Evolutionary conservation across 768 basidiomycete species (phyloP).

Genomic region (Boletus patriciae): DNA sequence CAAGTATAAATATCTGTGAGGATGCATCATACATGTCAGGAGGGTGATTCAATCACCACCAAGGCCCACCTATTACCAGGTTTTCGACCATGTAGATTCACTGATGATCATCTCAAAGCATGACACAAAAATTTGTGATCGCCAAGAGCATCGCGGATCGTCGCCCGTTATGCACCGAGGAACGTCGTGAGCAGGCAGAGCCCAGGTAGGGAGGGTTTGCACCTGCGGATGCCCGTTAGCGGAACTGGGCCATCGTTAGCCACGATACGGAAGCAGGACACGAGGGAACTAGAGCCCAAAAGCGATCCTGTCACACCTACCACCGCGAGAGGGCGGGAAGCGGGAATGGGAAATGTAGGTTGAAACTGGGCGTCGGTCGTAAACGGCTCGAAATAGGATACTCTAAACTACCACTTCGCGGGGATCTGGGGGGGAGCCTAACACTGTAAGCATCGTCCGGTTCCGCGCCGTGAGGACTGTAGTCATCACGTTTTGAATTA

Average conservation of each 20-base stretch:
- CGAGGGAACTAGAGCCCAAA: slow-evolving; percentile 50
- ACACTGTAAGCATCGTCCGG: slow-evolving; percentile 65
- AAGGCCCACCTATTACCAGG: too few species aligned
- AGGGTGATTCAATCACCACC: too few species aligned
- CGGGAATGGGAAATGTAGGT: slow-evolving; percentile 43
- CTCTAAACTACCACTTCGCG: slow-evolving; percentile 61
- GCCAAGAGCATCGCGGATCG: slow-evolving; percentile 43
- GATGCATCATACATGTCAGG: too few species aligned
- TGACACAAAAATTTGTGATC: too few species aligned
- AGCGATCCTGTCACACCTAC: background rate
- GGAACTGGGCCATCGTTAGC: slow-evolving; percentile 85
- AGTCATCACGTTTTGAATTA: slow-evolving; percentile 2
- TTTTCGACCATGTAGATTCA: too few species aligned
- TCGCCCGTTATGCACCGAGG: slow-evolving; percentile 64
- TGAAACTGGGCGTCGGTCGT: slow-evolving; percentile 89
- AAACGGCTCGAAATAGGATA: slow-evolving; percentile 80
- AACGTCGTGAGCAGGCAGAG: slow-evolving; percentile 78
- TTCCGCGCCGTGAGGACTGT: slow-evolving; percentile 86
- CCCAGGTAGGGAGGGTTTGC: slow-evolving; percentile 58
- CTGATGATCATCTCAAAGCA: too few species aligned
- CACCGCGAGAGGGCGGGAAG: too few species aligned
- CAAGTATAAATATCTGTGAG: too few species aligned
- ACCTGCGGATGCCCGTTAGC: slow-evolving; percentile 73
- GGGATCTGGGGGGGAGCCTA: slow-evolving; percentile 77
- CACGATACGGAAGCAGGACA: slow-evolving; percentile 64